These are phyloP conservation scores for Penicillium janthinellum DNA, from an alignment of 2,329 filamentous ascomycete species.

Conservation along the genomic window DNA sequence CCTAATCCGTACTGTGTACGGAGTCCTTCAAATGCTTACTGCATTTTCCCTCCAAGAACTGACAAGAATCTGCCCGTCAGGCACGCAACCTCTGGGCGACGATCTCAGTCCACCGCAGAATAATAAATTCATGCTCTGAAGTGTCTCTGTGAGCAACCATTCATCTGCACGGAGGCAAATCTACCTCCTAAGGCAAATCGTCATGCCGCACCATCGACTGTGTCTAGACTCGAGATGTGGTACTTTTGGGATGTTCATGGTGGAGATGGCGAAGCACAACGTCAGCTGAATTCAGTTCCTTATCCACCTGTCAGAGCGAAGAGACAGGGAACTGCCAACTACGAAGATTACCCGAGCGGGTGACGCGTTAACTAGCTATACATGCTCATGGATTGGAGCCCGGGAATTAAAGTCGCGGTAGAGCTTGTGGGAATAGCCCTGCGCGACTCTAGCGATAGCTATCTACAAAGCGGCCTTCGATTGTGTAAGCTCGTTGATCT, in stretches of 20 bases:
- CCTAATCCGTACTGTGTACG: background rate
- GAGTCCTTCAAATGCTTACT: background rate
- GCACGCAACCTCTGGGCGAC: background rate
- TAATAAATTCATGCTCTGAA: no score
- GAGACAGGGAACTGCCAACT: constrained; percentile 3
- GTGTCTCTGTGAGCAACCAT: no score
- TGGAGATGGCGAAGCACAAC: constrained; percentile 4
- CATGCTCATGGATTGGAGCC: no score
- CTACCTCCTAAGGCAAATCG: background rate
- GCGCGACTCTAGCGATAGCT: background rate
- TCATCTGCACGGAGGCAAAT: background rate
- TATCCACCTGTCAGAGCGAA: constrained; percentile 5
- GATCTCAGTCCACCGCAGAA: no score
- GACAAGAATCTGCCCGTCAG: background rate
- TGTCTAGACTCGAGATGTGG: background rate
- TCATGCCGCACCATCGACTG: background rate
- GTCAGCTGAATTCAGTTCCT: background rate
- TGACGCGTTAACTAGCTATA: background rate
- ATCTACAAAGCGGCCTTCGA: background rate
- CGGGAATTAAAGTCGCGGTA: background rate
- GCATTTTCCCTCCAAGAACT: background rate
- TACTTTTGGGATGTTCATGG: background rate
- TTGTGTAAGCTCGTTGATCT: background rate
- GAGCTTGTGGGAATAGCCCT: background rate
- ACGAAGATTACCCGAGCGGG: constrained; percentile 1